Conservation (phyloP, 2,329 filamentous ascomycete genomes). For the Sporothrix brasiliensis region DNA sequence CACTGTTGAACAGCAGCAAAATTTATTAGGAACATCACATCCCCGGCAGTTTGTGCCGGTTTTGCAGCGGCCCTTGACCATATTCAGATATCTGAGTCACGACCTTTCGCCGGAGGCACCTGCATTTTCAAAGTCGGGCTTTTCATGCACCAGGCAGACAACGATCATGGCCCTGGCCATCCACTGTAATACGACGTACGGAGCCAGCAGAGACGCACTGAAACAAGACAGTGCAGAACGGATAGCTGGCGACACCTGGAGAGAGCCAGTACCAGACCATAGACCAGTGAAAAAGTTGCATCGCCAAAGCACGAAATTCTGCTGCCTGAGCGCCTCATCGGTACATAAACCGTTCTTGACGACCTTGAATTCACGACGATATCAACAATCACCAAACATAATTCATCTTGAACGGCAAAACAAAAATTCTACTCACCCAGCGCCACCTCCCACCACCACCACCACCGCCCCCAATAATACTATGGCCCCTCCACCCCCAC, state of each 20-base stretch:
- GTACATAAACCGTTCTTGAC: not conserved
- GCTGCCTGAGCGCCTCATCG: constrained; percentile 19
- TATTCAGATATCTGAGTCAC: not conserved
- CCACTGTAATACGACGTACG: no score
- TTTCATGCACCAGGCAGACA: no score
- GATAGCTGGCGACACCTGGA: not conserved
- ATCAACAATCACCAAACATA: not conserved
- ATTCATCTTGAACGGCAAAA: not conserved
- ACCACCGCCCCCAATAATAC: not conserved
- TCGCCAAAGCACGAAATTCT: not conserved
- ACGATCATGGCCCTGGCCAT: not conserved
- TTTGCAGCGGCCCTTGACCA: not conserved
- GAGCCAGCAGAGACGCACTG: not conserved
- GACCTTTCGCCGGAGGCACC: not conserved
- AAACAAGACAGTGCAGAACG: not conserved
- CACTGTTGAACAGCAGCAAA: not conserved
- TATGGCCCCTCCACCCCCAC: constrained; percentile 27
- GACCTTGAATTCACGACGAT: not conserved
- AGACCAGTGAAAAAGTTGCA: not conserved
- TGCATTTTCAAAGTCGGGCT: no score
- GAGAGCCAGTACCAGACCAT: not conserved
- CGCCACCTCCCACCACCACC: not conserved
- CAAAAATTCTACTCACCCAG: no score
- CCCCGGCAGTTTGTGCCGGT: not conserved
- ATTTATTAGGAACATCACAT: not conserved